Percentiles rank a stretch among this genome's conserved stretches.
These are phyloP conservation scores for Fagus sylvatica DNA, from an alignment of 306 rosid genomes.

Conservation along the genomic window DNA sequence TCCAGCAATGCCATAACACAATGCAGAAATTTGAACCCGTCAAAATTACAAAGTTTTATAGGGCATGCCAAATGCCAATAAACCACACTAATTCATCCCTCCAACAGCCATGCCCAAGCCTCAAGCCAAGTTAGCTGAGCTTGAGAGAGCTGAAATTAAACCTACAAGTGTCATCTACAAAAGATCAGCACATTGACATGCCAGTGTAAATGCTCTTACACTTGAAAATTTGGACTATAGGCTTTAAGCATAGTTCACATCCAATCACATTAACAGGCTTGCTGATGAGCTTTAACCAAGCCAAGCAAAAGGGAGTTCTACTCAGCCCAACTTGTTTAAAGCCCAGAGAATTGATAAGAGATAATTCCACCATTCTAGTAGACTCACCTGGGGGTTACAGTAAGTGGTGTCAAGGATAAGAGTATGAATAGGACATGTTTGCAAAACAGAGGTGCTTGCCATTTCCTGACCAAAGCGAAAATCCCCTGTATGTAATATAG, in stretches of 20 bases:
- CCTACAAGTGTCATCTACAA: not conserved
- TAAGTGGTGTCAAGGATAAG: slow-evolving; percentile 91
- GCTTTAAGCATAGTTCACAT: not conserved
- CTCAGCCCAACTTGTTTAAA: not conserved
- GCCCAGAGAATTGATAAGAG: slow-evolving; percentile 1
- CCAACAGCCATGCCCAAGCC: no score
- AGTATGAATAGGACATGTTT: slow-evolving; percentile 54
- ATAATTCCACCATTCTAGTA: slow-evolving; percentile 17
- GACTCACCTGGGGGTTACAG: slow-evolving; percentile 84
- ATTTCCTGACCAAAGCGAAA: slow-evolving; percentile 76
- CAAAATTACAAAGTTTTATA: not conserved
- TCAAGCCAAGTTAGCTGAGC: not conserved
- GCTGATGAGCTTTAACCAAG: not conserved
- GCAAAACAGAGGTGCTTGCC: slow-evolving; percentile 50
- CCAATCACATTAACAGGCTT: not conserved
- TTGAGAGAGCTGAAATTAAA: not conserved
- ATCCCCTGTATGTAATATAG: slow-evolving; percentile 90
- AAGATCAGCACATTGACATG: not conserved
- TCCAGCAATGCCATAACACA: not conserved
- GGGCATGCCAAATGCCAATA: no score
- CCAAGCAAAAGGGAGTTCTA: not conserved
- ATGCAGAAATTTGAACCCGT: not conserved
- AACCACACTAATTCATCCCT: no score
- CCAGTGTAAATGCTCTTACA: not conserved
- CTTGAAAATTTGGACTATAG: not conserved